Evolutionary conservation across 208 protist species (phyloP).

Genomic region (Leishmania braziliensis): DNA sequence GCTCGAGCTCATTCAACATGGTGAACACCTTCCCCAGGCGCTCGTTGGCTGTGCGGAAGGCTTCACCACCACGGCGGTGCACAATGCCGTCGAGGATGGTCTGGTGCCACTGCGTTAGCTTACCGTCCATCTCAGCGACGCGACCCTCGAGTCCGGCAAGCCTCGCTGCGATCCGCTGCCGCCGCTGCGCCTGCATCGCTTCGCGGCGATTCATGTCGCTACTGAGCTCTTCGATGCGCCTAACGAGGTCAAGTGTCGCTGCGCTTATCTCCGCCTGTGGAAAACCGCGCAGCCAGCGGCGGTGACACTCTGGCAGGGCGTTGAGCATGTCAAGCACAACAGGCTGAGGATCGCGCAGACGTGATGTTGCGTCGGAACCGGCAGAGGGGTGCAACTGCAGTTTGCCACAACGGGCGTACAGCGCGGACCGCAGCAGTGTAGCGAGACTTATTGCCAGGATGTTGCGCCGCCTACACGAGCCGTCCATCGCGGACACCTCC

Average conservation of each 20-base stretch:
- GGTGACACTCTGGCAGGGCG: conserved; percentile 34
- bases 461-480: conserved; percentile 10
- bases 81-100: conserved; percentile 70
- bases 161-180: conserved; percentile 31
- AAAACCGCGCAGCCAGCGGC: conserved; percentile 26
- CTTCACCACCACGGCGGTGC: conserved; percentile 52
- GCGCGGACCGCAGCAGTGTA: conserved; percentile 42
- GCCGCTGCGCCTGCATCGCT: conserved; percentile 26
- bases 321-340: conserved; percentile 29
- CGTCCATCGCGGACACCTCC: conserved; percentile 15
- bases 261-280: conserved; percentile 23
- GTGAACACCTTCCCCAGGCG: conserved; percentile 62
- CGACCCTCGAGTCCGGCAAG: conserved; percentile 29
- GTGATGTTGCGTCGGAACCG: background rate
- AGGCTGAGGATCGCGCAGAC: background rate
- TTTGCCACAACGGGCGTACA: conserved; percentile 38
- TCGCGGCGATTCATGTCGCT: conserved; percentile 25
- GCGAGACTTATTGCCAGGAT: conserved; percentile 34
- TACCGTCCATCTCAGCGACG: conserved; percentile 17
- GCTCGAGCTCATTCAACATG: conserved; percentile 58
- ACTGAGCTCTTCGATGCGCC: conserved; percentile 12
- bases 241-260: conserved; percentile 14
- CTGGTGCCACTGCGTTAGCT: conserved; percentile 31
- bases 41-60: conserved; percentile 64
- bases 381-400: conserved; percentile 18